Evolutionary conservation across 805 yeast species (phyloP).

Genomic region (Grigorovia transvaalensis): DNA sequence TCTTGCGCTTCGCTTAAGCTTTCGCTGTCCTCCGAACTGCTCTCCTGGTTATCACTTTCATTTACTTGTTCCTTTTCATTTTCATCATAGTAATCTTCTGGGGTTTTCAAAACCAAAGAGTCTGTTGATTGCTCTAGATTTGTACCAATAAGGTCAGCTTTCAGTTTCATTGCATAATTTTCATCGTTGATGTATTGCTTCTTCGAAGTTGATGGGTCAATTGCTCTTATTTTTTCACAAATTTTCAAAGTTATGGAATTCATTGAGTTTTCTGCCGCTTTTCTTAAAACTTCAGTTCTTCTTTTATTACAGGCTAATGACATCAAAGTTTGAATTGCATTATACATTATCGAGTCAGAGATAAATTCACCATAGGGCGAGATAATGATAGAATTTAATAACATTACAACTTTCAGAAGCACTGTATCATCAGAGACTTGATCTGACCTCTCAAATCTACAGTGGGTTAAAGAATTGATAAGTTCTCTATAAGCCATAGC

Average conservation of each 20-base stretch:
- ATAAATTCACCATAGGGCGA: constrained; percentile 57
- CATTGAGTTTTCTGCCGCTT: constrained; percentile 80
- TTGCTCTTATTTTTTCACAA: constrained; percentile 47
- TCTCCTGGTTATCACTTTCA: neutral
- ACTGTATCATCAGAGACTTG: constrained; percentile 89
- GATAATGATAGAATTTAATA: constrained; percentile 56
- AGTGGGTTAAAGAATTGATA: constrained; percentile 66
- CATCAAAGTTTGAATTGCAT: constrained; percentile 82
- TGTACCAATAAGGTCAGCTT: constrained; percentile 15
- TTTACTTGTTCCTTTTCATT: neutral
- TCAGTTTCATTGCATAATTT: constrained; percentile 11
- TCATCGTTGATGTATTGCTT: constrained; percentile 17
- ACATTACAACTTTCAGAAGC: constrained; percentile 65
- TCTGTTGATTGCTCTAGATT: neutral
- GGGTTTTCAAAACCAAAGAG: neutral
- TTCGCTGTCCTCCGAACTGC: neutral
- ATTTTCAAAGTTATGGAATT: constrained; percentile 56
- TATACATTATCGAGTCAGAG: constrained; percentile 75
- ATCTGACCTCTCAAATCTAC: constrained; percentile 92
- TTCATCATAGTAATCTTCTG: neutral
- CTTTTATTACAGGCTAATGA: constrained; percentile 87
- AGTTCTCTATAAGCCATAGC: constrained; percentile 40
- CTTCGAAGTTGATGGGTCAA: constrained; percentile 5
- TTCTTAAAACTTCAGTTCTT: constrained; percentile 79
- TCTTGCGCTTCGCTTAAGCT: neutral